Evolutionary conservation across 805 yeast genomes (phyloP).

Genomic region (Metschnikowia orientalis): DNA sequence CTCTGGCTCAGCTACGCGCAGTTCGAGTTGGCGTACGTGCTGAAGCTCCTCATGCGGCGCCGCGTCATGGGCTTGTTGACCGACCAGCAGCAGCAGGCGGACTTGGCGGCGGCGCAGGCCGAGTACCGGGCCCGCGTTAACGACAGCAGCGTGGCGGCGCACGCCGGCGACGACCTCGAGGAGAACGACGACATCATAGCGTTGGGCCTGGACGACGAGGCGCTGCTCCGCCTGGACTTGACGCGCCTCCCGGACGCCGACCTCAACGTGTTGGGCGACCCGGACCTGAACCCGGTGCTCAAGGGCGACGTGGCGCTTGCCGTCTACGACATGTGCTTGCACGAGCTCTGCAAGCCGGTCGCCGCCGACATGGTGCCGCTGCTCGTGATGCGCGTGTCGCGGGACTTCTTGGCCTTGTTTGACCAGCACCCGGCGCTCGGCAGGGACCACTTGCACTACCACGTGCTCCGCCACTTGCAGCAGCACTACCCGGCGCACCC

Average conservation of each 20-base stretch:
- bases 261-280: slow-evolving; percentile 76
- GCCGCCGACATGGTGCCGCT: slow-evolving; percentile 30
- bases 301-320: slow-evolving; percentile 48
- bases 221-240: slow-evolving; percentile 57
- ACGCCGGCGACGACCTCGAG: slow-evolving; percentile 13
- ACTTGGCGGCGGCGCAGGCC: slow-evolving; percentile 33
- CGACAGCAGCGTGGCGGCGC: slow-evolving; percentile 17
- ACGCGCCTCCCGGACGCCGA: slow-evolving; percentile 82
- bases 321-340: slow-evolving; percentile 34
- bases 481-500: slow-evolving; percentile 35
- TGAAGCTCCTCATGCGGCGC: slow-evolving; percentile 79
- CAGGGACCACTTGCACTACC: slow-evolving; percentile 60
- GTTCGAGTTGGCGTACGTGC: slow-evolving; percentile 80
- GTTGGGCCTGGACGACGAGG: slow-evolving; percentile 44
- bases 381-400: slow-evolving; percentile 37
- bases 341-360: slow-evolving; percentile 26
- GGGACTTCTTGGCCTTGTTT: slow-evolving; percentile 50
- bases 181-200: slow-evolving; percentile 38
- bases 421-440: slow-evolving; percentile 68
- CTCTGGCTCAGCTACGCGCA: slow-evolving; percentile 86
- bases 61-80: slow-evolving; percentile 73
- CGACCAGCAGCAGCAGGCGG: slow-evolving; percentile 60
- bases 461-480: slow-evolving; percentile 54
- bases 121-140: slow-evolving; percentile 32
- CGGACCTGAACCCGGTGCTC: slow-evolving; percentile 74